Evolutionary conservation across 2,329 filamentous ascomycete genomes (phyloP), one percentile per base, ranked within the genome.

Genomic region (Neofusicoccum sp.): DNA sequence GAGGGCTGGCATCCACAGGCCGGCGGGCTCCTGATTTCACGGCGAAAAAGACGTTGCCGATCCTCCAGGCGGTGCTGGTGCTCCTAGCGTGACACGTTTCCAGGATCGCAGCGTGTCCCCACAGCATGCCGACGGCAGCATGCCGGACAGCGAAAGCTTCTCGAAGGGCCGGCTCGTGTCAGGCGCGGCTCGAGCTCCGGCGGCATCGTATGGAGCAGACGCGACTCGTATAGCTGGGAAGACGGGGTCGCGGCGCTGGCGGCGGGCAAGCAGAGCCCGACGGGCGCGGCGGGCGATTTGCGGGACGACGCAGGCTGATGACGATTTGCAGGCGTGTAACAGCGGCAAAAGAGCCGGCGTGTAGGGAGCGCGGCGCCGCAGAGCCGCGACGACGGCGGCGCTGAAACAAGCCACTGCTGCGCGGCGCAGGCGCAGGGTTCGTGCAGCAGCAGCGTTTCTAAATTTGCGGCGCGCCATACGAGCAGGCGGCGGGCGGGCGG

Each of bases 251-350:
- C 31, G 12, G 44, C 43, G 16, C 11, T 31, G 22, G 43, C 28
- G 28, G 8, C 16, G 36, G 50, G 14, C 8, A 29, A 16, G 47
- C 29, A 50, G 28, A 14, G 47, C 47, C 16, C 16, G 22, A 29
- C n/a, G 33, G 28, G 47, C 9, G 29, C 33, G 28, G 45, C 56
- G 56, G 43, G 56, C 29, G 56, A 34, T 56, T 22, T 56, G 56
- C 43, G 45, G 56, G 45, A 31, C 29, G 56, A 39, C 33, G 56
- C n/a, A n/a, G 16, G 36, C 28, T 39, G 39, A 60, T 60, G 45
- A 60, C 56, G 56, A 60, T 60, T 48, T 60, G 43, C 56, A 39
- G 44, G 56, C 43, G n/a, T 59, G 56, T 48, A 59, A 48, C 56
- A 48, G 44, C 56, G 43, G 56, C 29, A 28, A n/a, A 16, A 33